These are phyloP conservation scores for Melastoma candidum DNA, from an alignment of 441 rosid genomes.

Conservation along the genomic window DNA sequence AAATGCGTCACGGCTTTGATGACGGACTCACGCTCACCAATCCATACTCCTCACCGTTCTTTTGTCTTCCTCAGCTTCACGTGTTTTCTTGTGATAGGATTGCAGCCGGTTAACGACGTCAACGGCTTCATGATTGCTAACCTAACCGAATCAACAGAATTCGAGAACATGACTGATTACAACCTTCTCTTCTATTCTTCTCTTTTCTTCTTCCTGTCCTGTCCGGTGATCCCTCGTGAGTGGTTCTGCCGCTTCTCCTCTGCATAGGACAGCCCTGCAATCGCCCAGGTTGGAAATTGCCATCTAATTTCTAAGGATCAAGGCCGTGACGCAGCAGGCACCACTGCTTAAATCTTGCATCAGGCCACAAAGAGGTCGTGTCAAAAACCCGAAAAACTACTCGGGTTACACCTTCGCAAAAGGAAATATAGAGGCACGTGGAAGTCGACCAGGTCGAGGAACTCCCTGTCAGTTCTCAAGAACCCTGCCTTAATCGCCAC, in stretches of 20 bases:
- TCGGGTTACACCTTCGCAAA: no score
- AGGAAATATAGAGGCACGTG: no score
- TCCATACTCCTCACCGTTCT: constrained; percentile 21
- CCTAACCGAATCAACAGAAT: constrained; percentile 21
- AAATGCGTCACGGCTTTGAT: constrained; percentile 44
- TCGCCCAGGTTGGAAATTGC: constrained; percentile 66
- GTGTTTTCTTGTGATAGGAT: constrained; percentile 26
- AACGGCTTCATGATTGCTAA: constrained; percentile 68
- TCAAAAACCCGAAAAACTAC: no score
- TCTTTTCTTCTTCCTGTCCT: constrained; percentile 46
- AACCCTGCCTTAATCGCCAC: constrained; percentile 66
- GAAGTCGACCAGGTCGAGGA: constrained; percentile 45
- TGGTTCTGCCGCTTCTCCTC: constrained; percentile 62
- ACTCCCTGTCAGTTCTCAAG: constrained; percentile 57
- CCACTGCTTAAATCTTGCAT: constrained; percentile 73
- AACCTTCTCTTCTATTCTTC: constrained; percentile 56
- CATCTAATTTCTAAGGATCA: constrained; percentile 47
- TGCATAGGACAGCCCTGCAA: constrained; percentile 74
- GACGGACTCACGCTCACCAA: constrained; percentile 61
- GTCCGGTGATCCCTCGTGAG: constrained; percentile 63
- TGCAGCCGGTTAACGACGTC: constrained; percentile 28
- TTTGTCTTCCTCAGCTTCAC: constrained; percentile 15
- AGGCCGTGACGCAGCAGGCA: constrained; percentile 67
- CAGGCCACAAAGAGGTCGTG: neutral
- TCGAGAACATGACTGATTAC: neutral